Base-by-base conservation (phyloP, 495 filamentous ascomycete species). In the Lichenothelia convexa region DNA sequence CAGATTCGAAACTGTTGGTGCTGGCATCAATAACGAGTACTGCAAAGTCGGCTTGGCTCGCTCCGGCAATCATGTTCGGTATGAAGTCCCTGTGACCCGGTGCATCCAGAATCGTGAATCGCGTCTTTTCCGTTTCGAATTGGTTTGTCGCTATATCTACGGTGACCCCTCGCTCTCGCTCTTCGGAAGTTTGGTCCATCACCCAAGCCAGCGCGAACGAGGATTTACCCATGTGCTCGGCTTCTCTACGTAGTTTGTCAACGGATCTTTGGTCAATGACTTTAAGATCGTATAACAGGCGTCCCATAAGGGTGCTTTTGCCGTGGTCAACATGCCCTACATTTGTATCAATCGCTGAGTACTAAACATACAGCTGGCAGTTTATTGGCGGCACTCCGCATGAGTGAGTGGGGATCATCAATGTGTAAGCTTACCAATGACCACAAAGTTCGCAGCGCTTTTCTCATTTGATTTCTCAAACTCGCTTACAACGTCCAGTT, bases 181-280 rank as follows among this genome's bases (percentile, higher is more conserved):
- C 89, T 45, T 95, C 87, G 0, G 70, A 65, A 7, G 80, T 78
- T 48, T 89, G 80, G 58, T 97, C 89, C 38, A 97, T 57, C 1
- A 95, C 81, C 91, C 91, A 97, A 9, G 89, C 89, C 6, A 94
- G 71, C 12, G 84, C 85, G 56, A 97, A 97, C 0, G 89, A 95
- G 1, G 78, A 77, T 57, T 94, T 95, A 2, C 86, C 87, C 21
- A 93, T 84, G 35, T 73, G 81, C 43, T 87, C 78, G 4, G 87
- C 82, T 57, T 95, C 86, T 50, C 73, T 77, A 7, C 75, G 68
- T 44, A 92, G 89, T 53, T 75, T 85, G 31, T 92, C 81, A 36
- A 97, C 64, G 7, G 84, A 86, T 24, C 84, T 65, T 47, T 89
- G 72, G 43, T 93, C 78, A 4, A 95, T 72, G 1, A 86, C 82